Evolutionary conservation across 2,329 filamentous ascomycete species (phyloP).

Genomic region (Penicillium sp.): DNA sequence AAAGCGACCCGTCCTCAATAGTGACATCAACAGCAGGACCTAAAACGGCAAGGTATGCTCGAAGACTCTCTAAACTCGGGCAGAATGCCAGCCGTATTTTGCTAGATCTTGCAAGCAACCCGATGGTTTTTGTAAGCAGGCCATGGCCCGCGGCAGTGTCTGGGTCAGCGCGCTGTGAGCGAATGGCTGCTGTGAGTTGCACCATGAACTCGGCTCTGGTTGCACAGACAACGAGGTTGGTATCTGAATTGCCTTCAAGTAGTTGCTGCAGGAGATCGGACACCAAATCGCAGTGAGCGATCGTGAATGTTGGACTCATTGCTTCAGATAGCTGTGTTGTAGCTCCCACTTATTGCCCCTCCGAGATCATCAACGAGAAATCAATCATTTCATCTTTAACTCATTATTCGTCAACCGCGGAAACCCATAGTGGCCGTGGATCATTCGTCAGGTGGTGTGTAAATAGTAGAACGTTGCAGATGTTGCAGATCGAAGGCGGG

Average conservation of each 20-base stretch:
- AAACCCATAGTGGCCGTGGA: background rate
- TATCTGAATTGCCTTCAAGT: constrained; percentile 55
- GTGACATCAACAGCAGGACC: background rate
- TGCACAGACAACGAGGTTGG: constrained; percentile 70
- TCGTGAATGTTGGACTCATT: constrained; percentile 24
- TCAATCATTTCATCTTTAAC: background rate
- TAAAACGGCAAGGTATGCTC: constrained; percentile 69
- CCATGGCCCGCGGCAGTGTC: constrained; percentile 29
- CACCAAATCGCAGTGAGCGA: constrained; percentile 53
- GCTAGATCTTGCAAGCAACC: constrained; percentile 66
- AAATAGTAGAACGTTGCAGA: constrained; percentile 1
- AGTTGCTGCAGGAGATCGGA: constrained; percentile 63
- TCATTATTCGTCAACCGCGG: background rate
- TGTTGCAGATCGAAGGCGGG: constrained; percentile 10
- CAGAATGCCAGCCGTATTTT: constrained; percentile 71
- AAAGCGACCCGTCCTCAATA: background rate
- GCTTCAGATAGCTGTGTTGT: constrained; percentile 1
- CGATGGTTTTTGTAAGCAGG: constrained; percentile 65
- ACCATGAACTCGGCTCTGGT: constrained; percentile 64
- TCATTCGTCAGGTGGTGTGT: background rate
- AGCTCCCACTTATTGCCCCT: background rate
- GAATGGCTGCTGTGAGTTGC: constrained; percentile 55
- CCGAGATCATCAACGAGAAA: background rate
- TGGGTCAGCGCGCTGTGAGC: constrained; percentile 21
- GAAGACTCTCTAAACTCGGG: constrained; percentile 72